Evolutionary conservation across 1,139 yeast species (phyloP).

Genomic region (Hansenula lynferdii): DNA sequence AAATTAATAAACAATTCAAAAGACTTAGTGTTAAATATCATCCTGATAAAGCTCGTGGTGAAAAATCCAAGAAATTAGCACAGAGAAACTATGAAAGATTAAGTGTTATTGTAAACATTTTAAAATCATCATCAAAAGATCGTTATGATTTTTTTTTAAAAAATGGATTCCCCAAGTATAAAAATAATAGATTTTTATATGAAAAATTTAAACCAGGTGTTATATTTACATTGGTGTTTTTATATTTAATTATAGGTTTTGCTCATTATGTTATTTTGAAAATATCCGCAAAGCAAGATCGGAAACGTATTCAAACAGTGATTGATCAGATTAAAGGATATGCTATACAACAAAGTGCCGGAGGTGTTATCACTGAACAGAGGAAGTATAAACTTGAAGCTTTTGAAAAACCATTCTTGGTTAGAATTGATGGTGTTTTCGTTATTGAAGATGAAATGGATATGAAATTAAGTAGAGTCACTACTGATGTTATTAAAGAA

Average conservation of each 20-base stretch:
- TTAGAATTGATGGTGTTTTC: slow-evolving; percentile 71
- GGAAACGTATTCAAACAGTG: slow-evolving; percentile 48
- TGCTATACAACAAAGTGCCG: slow-evolving; percentile 22
- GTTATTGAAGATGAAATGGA: slow-evolving; percentile 48
- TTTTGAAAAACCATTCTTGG: slow-evolving; percentile 56
- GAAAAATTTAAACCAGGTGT: slow-evolving; percentile 55
- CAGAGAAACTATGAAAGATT: slow-evolving; percentile 52
- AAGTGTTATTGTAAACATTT: slow-evolving; percentile 68
- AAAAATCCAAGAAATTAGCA: slow-evolving; percentile 20
- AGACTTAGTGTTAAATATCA: slow-evolving; percentile 67
- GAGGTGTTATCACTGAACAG: slow-evolving; percentile 25
- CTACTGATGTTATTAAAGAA: slow-evolving; percentile 24
- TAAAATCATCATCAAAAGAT: slow-evolving; percentile 59
- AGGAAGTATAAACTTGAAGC: slow-evolving; percentile 29
- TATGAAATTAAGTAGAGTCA: slow-evolving; percentile 24
- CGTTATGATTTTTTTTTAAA: slow-evolving; percentile 81
- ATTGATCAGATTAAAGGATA: slow-evolving; percentile 42
- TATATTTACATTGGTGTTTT: slow-evolving; percentile 42
- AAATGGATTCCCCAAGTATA: slow-evolving; percentile 86
- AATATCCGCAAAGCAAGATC: slow-evolving; percentile 57
- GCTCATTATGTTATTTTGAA: slow-evolving; percentile 57
- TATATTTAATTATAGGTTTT: slow-evolving; percentile 44
- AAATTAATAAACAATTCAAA: slow-evolving; percentile 73
- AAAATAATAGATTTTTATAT: slow-evolving; percentile 45
- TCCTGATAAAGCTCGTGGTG: slow-evolving; percentile 62